Evolutionary conservation across 202 grass and related monocot species (phyloP), one percentile per base, ranked within the genome.

Genomic region (Dendrocalamus latiflorus): DNA sequence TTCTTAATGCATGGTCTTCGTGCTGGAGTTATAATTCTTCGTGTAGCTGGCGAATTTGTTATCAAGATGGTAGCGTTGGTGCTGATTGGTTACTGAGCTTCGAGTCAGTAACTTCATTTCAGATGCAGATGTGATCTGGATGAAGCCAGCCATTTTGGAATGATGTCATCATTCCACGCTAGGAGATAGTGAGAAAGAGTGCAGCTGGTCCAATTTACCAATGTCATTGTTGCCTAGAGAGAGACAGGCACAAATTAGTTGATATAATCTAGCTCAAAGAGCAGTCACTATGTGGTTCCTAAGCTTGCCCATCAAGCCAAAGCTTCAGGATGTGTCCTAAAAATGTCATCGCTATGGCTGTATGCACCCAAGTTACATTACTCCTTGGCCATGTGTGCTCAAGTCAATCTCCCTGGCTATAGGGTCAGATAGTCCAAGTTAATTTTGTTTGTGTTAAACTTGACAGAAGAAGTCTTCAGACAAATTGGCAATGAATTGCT

Each of bases 201-300:
- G 50, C 75, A 74, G 61, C 34, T 53, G 43, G 6, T 64, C 14
- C 62, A 79, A 8, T 63, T 79, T 57, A 74, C 42, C 26, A 72
- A 76, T 56, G 57, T 71, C 49, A 30, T 44, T 16, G 11, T 14
- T 77, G 6, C 63, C 48, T 57, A 47, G 24, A 49, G 71, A 86
- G 59, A 78, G 17, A 79, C 24, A 13, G 64, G 38, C 55, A 71
- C 44, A 76, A 10, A 47, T 15, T 62, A 90, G 44, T 87, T 80
- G 53, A 80, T 48, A 47, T 57, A 57, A 41, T 49, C n/a, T 44
- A 63, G 47, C 80, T 80, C 37, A 80, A 90, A 90, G 54, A 47
- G 61, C 70, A 50, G 67, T 65, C 57, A n/a, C 57, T 55, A 65
- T 5, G 25, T 41, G 33, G 11, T 81, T 36, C 28, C 20, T 62